A percentile compares a stretch with the other conserved stretches of the same genome.
These are phyloP conservation scores for Diaporthe vexans DNA, from an alignment of 2,329 filamentous ascomycete genomes.

Conservation along the genomic window DNA sequence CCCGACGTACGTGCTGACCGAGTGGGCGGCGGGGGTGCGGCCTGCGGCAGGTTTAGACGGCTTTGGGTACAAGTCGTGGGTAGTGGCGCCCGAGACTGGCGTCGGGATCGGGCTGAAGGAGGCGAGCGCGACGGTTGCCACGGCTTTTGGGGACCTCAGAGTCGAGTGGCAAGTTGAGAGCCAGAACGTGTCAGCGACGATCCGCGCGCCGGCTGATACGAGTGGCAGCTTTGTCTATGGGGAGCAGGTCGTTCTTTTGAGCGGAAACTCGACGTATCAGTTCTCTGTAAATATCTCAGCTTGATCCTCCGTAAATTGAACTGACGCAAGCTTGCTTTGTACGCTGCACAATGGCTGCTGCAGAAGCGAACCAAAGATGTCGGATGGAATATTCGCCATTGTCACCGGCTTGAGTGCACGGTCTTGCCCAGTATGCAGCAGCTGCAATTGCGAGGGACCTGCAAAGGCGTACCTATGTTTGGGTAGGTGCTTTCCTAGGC, in stretches of 20 bases:
- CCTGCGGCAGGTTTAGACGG: neutral
- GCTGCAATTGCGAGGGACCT: too few relatives aligned
- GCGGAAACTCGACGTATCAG: neutral
- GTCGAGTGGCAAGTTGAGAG: conserved; percentile 1
- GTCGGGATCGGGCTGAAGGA: neutral
- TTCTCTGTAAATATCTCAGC: conserved; percentile 6
- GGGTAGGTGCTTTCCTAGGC: too few relatives aligned
- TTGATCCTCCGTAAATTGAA: neutral
- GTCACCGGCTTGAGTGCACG: neutral
- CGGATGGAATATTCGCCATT: neutral
- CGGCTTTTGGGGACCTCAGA: conserved; percentile 5
- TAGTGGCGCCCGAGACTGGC: neutral
- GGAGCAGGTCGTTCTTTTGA: neutral
- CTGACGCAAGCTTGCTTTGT: neutral
- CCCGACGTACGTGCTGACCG: conserved; percentile 59
- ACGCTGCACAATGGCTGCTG: too few relatives aligned
- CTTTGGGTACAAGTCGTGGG: conserved; percentile 16
- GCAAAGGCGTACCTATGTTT: too few relatives aligned
- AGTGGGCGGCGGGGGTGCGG: conserved; percentile 46
- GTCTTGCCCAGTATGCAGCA: neutral
- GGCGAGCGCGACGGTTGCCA: conserved; percentile 8
- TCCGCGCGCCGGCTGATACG: neutral
- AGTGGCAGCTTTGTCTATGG: conserved; percentile 22
- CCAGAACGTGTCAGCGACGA: neutral
- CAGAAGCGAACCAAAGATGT: neutral